These are phyloP conservation scores for Lasiosphaeria ovina DNA, from an alignment of 495 filamentous ascomycete genomes.

Conservation along the genomic window DNA sequence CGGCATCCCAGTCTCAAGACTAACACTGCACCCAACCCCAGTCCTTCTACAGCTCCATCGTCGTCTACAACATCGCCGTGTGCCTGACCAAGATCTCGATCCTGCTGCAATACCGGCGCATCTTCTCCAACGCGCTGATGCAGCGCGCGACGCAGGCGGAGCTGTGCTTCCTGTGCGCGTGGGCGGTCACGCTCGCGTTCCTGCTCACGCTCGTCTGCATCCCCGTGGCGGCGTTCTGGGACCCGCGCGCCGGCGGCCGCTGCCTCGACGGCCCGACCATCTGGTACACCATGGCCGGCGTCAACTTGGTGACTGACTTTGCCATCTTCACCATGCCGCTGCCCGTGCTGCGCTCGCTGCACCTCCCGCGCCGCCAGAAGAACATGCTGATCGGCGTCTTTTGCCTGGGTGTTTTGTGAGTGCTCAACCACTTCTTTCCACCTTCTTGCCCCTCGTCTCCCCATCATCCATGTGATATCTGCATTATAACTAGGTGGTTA, in stretches of 20 bases:
- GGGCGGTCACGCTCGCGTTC: conserved; percentile 32
- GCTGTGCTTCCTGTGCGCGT: conserved; percentile 33
- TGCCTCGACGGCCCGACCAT: conserved; percentile 34
- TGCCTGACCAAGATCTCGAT: conserved; percentile 36
- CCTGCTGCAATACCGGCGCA: conserved; percentile 38
- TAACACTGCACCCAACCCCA: conserved; percentile 18
- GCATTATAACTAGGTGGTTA: too few species aligned
- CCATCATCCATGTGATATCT: background rate
- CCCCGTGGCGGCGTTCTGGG: conserved; percentile 38
- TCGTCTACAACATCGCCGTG: conserved; percentile 36
- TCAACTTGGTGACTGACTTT: conserved; percentile 33
- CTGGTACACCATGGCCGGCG: conserved; percentile 43
- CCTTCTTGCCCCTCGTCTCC: conserved; percentile 1
- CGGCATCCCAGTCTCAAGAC: conserved; percentile 1
- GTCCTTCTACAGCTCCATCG: conserved; percentile 27
- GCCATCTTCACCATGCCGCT: conserved; percentile 27
- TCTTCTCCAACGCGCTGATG: conserved; percentile 33
- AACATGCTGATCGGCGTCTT: conserved; percentile 45
- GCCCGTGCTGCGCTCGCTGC: conserved; percentile 32
- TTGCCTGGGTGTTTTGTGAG: conserved; percentile 47
- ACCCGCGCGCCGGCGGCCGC: conserved; percentile 21
- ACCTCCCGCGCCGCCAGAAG: conserved; percentile 44
- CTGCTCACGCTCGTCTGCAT: conserved; percentile 31
- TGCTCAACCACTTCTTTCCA: background rate
- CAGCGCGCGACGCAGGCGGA: conserved; percentile 26